A percentile compares a stretch with the other conserved stretches of the same genome.
phyloP scores from a whole-genome alignment of 768 basidiomycete genomes.

The Mycena vulgaris region DNA sequence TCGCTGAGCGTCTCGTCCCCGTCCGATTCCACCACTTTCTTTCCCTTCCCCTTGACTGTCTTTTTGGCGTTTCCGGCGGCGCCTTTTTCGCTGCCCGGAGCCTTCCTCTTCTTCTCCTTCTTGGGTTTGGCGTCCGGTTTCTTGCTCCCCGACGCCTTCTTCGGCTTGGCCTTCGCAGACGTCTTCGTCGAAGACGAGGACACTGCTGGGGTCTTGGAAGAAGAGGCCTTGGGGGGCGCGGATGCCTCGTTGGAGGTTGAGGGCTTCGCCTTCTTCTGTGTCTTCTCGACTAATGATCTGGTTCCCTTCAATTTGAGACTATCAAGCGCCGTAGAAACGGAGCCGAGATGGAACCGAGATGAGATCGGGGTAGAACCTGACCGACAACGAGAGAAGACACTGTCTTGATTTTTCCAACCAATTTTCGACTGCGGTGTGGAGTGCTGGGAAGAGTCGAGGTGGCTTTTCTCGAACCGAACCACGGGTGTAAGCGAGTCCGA shows the following conservation, averaged over 20 bases:
- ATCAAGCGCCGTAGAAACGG: too few relatives aligned
- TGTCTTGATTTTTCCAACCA: too few relatives aligned
- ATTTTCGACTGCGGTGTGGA: too few relatives aligned
- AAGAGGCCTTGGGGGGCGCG: neutral
- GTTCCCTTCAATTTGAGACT: too few relatives aligned
- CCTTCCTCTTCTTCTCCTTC: neutral
- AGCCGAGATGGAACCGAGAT: too few relatives aligned
- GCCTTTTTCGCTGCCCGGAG: neutral
- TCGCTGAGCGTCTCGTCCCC: neutral
- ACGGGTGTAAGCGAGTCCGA: too few relatives aligned
- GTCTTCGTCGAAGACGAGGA: neutral
- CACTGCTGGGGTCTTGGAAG: neutral
- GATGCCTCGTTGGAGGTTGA: neutral
- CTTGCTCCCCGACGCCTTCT: neutral
- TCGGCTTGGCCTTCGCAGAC: neutral
- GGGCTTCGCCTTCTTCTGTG: neutral
- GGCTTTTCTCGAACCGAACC: too few relatives aligned
- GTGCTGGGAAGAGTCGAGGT: neutral
- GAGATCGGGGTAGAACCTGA: too few relatives aligned
- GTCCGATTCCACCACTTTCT: neutral
- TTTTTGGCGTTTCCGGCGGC: neutral
- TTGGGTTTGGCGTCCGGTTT: neutral
- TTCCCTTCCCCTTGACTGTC: conserved; percentile 2
- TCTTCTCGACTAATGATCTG: too few relatives aligned
- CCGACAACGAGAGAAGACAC: too few relatives aligned